A percentile compares a stretch with the other conserved stretches of the same genome.
Conservation (phyloP, 108 stramenopile genomes). For the Pseudonitzschia delicatissima region DNA sequence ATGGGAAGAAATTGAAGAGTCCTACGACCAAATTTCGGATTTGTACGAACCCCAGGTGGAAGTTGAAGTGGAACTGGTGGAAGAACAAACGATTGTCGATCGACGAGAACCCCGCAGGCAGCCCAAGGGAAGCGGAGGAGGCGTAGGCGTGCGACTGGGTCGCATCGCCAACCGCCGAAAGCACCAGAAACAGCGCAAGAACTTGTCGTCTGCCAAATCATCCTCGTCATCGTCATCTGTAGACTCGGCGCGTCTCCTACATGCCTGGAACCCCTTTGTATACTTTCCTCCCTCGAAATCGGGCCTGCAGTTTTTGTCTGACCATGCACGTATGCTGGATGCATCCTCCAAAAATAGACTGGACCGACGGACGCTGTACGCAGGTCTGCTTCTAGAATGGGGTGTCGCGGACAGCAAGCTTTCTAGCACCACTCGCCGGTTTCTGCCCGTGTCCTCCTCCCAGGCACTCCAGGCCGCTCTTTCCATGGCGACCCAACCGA, state of each 20-base stretch:
- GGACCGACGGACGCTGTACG: slow-evolving; percentile 80
- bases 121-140: slow-evolving; percentile 22
- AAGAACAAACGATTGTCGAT: slow-evolving; percentile 21
- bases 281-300: slow-evolving; percentile 56
- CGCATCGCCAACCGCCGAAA: slow-evolving; percentile 23
- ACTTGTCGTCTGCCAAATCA: neutral
- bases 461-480: slow-evolving; percentile 69
- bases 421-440: slow-evolving; percentile 51
- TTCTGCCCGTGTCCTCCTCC: slow-evolving; percentile 42
- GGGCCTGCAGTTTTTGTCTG: slow-evolving; percentile 22
- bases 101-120: neutral
- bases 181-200: neutral
- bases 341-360: slow-evolving; percentile 56
- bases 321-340: slow-evolving; percentile 40
- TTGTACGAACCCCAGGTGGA: slow-evolving; percentile 25
- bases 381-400: slow-evolving; percentile 68
- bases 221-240: slow-evolving; percentile 14
- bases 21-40: slow-evolving; percentile 5
- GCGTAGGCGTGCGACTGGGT: slow-evolving; percentile 47
- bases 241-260: slow-evolving; percentile 27
- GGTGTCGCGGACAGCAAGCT: slow-evolving; percentile 32
- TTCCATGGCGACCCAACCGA: slow-evolving; percentile 74
- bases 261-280: slow-evolving; percentile 63
- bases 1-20: slow-evolving; percentile 43
- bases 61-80: slow-evolving; percentile 51